Evolutionary conservation across 2,329 filamentous ascomycete genomes (phyloP), one percentile per base, ranked within the genome.

Genomic region (Aspergillus proliferans): DNA sequence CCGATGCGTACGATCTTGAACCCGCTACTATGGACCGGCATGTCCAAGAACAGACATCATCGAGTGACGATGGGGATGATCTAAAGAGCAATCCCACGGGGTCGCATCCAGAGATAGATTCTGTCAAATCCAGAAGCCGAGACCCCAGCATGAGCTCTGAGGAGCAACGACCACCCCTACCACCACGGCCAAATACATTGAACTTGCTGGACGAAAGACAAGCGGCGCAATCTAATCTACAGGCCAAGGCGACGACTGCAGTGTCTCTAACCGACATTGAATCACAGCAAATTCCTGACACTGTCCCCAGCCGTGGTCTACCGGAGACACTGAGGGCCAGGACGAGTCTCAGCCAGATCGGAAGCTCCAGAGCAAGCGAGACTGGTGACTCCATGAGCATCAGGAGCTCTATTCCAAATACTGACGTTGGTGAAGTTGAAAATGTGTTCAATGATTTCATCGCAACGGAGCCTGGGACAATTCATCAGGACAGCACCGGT

Each of bases 181-280:
- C 75, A 50, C 73, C 74, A 10, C 67, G 75, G 43, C 73, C 73
- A 19, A 69, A 64, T 30, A 67, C 66, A 6, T 61, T 72, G 40
- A 64, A 53, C 48, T 45, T 69, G 33, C 56, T 71, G 41, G 63
- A 67, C 52, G 63, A 66, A 52, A 58, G 67, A 22, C 65, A 63
- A 26, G 51, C 60, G n/a, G 53, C 61, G 26, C 65, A 65, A 46
- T 57, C 68, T 24, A 63, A 58, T 28, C 58, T 77, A 21, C 71
- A 74, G 49, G 83, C 86, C 1, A 83, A 82, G 51, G 83, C 92
- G 43, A 96, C 91, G 3, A 96, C 90, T 1, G 90, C 90, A 8
- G 64, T 97, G 12, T 92, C 89, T 0, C 80, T 88, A 14, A 79
- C 90, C 53, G 90, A 92, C 57, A 85, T 91, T 48, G 86, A 88